Evolutionary conservation across 345 rosid species (phyloP).

Genomic region (Toxicodendron radicans): DNA sequence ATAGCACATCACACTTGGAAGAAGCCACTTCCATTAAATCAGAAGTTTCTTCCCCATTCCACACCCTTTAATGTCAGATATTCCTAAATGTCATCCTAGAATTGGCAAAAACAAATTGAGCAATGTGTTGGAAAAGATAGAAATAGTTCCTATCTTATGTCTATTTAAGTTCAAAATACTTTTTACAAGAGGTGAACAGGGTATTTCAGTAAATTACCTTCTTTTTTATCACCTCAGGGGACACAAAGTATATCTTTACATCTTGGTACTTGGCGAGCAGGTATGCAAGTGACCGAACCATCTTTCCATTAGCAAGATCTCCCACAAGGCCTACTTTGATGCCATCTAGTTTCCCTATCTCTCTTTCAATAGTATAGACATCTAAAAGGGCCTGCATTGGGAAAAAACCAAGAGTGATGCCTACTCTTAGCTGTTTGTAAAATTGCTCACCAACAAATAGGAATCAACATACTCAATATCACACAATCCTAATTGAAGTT

Average conservation of each 20-base stretch:
- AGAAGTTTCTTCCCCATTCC: no score
- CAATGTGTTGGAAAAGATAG: no score
- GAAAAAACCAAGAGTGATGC: neutral
- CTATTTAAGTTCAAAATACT: neutral
- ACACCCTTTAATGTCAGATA: slow-evolving; percentile 70
- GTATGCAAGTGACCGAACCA: slow-evolving; percentile 91
- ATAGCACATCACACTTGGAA: slow-evolving; percentile 79
- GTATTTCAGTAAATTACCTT: slow-evolving; percentile 47
- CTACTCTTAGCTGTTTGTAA: neutral
- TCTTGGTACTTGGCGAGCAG: slow-evolving; percentile 80
- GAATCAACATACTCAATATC: neutral
- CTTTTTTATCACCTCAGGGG: slow-evolving; percentile 91
- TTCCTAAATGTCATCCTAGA: slow-evolving; percentile 89
- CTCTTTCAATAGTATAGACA: slow-evolving; percentile 85
- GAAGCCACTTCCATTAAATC: slow-evolving; percentile 85
- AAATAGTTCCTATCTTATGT: no score
- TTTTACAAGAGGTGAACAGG: neutral
- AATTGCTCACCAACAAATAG: neutral
- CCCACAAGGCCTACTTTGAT: slow-evolving; percentile 91
- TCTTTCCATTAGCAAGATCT: slow-evolving; percentile 96
- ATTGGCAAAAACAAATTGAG: neutral
- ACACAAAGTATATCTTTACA: slow-evolving; percentile 85
- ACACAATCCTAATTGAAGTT: neutral
- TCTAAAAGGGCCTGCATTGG: slow-evolving; percentile 80
- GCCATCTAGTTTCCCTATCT: slow-evolving; percentile 84